Conservation (phyloP, 129 eudicot genomes). For the Centaurea solstitialis region DNA sequence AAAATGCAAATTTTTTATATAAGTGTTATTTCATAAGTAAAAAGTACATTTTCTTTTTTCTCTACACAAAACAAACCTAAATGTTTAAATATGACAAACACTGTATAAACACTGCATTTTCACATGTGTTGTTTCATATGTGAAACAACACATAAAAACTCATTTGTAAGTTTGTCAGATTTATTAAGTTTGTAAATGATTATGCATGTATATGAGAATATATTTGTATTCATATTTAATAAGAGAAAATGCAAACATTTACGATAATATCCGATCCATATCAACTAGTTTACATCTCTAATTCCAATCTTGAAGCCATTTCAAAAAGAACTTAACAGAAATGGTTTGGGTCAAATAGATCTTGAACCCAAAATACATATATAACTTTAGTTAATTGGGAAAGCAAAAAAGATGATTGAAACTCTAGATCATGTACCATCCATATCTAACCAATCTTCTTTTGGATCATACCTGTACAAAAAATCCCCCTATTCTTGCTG, state of each 20-base stretch:
- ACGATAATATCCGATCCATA: neutral
- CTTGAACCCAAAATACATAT: constrained; percentile 28
- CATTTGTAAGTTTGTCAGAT: too few relatives aligned
- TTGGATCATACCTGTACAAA: constrained; percentile 29
- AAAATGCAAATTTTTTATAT: neutral
- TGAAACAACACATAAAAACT: neutral
- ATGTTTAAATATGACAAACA: too few relatives aligned
- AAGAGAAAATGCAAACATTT: neutral
- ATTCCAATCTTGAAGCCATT: neutral
- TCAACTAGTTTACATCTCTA: neutral
- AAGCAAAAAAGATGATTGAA: constrained; percentile 4
- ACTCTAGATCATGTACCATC: constrained; percentile 8
- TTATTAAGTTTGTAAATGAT: neutral
- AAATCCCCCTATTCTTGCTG: constrained; percentile 19
- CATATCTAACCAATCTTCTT: constrained; percentile 18
- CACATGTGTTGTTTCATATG: too few relatives aligned
- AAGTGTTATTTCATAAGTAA: neutral
- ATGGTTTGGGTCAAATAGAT: constrained; percentile 22
- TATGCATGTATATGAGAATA: neutral
- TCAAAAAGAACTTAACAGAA: neutral
- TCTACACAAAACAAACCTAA: neutral
- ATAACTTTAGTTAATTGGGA: neutral
- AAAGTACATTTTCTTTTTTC: neutral
- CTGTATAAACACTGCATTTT: too few relatives aligned
- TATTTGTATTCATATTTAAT: neutral